Evolutionary conservation across 495 filamentous ascomycete species (phyloP), one percentile per base, ranked within the genome.

Genomic region (Penicillium argentinense): DNA sequence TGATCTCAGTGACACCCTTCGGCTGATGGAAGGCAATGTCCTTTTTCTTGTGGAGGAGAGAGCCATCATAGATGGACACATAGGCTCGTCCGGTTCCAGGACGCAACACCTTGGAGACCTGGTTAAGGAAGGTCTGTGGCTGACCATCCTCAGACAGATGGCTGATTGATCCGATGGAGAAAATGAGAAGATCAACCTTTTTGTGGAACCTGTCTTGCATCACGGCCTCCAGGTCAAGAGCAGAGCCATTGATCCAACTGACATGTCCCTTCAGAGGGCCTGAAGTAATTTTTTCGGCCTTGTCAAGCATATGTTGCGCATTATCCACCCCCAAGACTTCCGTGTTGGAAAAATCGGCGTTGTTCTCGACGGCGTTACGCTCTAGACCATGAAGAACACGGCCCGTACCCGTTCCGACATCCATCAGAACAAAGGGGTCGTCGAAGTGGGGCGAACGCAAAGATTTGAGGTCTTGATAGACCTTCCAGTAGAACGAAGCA

Each of bases 41-140:
- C 24, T 46, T 21, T 4, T 26, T 21, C 22, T 34, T 34, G 11
- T 38, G 4, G 13, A 46, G 43, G 18, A 46, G 43, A 16, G 43
- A 46, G 43, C 43, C 43, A 46, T 46, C 43, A 14, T 37, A 47
- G 6, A 47, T 47, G 3, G 44, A 47, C 5, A 47, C 24, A 19
- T 39, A 39, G 11, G 40, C 40, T 30, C 40, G 13, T 21, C 40
- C 40, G 13, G 40, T 43, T 21, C 16, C 27, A 30, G 40, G 40
- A 24, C 23, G 23, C 17, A 43, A 27, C 2, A 43, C 40, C 16
- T 32, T 30, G 9, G 17, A 32, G 14, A 30, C 17, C 11, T 43
- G 26, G 5, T 43, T 11, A 13, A 43, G 13, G 13, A 43, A 43
- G 18, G 0, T 17, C 27, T 43, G 25, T 32, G 40, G 40, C 27